Evolutionary conservation across 495 filamentous ascomycete species (phyloP), one percentile per base, ranked within the genome.

Genomic region (Trichoderma asperelloides): DNA sequence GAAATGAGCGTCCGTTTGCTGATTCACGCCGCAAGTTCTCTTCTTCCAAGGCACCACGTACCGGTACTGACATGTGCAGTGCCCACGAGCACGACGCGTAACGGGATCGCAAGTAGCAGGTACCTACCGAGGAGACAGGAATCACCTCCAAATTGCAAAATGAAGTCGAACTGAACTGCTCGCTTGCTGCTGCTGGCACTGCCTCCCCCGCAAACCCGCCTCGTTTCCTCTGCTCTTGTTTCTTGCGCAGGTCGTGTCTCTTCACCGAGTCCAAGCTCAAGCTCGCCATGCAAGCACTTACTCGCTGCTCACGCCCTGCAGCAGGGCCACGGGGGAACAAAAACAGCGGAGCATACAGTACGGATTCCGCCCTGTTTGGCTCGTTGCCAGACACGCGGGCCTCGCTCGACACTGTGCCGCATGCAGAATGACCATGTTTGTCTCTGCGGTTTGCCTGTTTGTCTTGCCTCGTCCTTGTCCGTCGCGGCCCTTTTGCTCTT

Each of bases 281-380:
- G 11, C 55, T 30, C 49, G 9, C 27, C 49, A 57, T 57, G 55
- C 55, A 60, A 33, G 55, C 55, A 60, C 55, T 60, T 60, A 60
- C 11, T 13, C 55, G 30, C 28, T 60, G 28, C 11, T 13, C 55
- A 7, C 55, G 55, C 27, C 47, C 55, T 60, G 55, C 55, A 60
- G 55, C 55, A 60, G 55, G 55, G 55, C 55, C 55, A 30, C 16
- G 23, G 30, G 25, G 55, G 13, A 30, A 16, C 55, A 60, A 60
- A 23, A 57, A 28, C 25, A 30, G 55, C 23, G 55, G 55, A 30
- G 25, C 55, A 21, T 60, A 51, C 47, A 51, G 47, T 51, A 51
- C 47, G 47, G 11, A 23, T 23, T 23, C 1, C 16, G 21, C 18
- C 47, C 47, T 51, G 33, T 37, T 37, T 37, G 33, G 5, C 3